These are phyloP conservation scores for Pinus albicaulis DNA, from an alignment of 75 land plant species.

Conservation along the genomic window DNA sequence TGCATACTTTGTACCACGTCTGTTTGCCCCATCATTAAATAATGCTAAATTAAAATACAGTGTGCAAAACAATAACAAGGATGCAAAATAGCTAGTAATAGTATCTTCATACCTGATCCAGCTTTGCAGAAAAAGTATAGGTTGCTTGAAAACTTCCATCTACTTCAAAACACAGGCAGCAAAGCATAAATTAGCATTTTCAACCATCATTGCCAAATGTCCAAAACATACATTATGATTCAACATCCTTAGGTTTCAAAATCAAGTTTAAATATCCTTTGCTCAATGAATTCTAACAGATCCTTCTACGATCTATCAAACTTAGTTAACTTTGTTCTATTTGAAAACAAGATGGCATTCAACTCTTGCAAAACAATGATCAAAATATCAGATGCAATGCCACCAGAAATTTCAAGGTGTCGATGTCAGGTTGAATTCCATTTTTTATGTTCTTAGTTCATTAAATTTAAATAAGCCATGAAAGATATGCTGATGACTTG, in stretches of 20 bases:
- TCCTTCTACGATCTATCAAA: not conserved
- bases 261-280: not conserved
- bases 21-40: not conserved
- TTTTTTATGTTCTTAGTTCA: not conserved
- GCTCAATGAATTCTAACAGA: not conserved
- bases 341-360: not conserved
- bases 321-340: not conserved
- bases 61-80: not conserved
- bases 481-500: not conserved
- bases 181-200: not conserved
- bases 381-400: not conserved
- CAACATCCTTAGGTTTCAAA: not conserved
- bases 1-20: not conserved
- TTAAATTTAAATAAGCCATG: not conserved
- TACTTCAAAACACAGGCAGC: not conserved
- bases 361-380: not conserved
- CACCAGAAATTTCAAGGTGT: not conserved
- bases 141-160: not conserved
- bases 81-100: not conserved
- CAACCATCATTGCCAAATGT: not conserved
- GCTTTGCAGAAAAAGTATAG: not conserved
- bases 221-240: not conserved
- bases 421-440: not conserved
- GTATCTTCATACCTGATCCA: not conserved
- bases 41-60: not conserved